phyloP scores from a whole-genome alignment of 192 early-diverging fungal species.

The Backusella morwellensis region DNA sequence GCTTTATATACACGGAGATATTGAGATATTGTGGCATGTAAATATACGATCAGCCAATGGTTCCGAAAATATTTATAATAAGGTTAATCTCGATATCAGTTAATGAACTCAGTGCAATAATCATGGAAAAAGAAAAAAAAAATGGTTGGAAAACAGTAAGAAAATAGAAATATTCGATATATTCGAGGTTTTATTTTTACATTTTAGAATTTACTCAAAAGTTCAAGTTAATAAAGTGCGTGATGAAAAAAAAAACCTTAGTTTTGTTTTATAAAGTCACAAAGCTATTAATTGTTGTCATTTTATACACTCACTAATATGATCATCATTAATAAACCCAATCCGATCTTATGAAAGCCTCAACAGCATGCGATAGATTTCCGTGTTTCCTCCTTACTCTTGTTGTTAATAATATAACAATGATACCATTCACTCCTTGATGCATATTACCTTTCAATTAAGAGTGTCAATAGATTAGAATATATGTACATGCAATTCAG shows the following conservation, averaged over 20 bases:
- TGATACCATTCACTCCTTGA: not conserved
- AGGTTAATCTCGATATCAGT: too few species aligned
- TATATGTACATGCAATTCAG: not conserved
- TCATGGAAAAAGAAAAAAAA: too few species aligned
- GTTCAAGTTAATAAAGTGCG: slow-evolving; percentile 7
- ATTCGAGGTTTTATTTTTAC: too few species aligned
- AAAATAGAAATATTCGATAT: too few species aligned
- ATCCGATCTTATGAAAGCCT: not conserved
- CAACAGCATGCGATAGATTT: not conserved
- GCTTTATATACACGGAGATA: too few species aligned
- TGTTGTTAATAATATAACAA: not conserved
- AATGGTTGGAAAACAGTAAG: too few species aligned
- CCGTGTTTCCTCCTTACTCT: not conserved
- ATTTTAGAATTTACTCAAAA: not conserved
- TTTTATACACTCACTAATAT: not conserved
- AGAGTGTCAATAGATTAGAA: not conserved
- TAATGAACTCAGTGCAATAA: too few species aligned
- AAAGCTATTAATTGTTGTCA: not conserved
- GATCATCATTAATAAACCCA: not conserved
- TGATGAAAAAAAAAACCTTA: slow-evolving; percentile 7
- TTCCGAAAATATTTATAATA: too few species aligned
- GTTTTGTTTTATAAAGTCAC: not conserved
- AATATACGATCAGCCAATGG: too few species aligned
- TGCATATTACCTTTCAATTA: not conserved
- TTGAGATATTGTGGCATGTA: too few species aligned